Evolutionary conservation across 202 grass and related monocot species (phyloP), one percentile per base, ranked within the genome.

Genomic region (Saccharum hybrid): DNA sequence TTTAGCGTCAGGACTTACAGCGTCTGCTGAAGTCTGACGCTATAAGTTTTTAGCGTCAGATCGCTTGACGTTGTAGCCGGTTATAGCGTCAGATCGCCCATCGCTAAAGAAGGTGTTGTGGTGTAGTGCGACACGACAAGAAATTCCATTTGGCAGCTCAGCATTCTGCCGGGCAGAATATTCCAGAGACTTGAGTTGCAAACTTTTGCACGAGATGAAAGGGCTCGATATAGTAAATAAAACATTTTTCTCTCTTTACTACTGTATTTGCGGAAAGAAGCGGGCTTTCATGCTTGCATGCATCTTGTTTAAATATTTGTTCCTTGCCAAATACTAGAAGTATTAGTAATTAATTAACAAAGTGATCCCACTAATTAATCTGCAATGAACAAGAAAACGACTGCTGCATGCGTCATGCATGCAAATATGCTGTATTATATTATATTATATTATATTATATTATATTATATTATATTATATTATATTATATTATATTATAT

Each of bases 361-460:
- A 61, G 46, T 49, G 46, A 57, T 16, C 43, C 8, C 18, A 11
- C 34, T 56, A 42, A 9, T 23, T 66, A 37, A 2, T 26, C 46
- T 49, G 46, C 26, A 68, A 81, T 38, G 38, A 14, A 46, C 68
- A 39, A 36, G 67, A 11, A 11, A 34, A 40, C 23, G 5, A 1
- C 77, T 67, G 63, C 40, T 75, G 75, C 81, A 71, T 85, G 87
- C 83, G 77, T 77, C 76, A 85, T 76, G 71, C 87, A 76, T 80
- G 76, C 71, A n/a, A n/a, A n/a, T n/a, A n/a, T n/a, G n/a, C n/a
- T n/a, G n/a, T n/a, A n/a, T 77, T 76, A 72, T 83, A 78, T 89
- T 77, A 19, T 54, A 7, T 7, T 43, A 43, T 52, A 49, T 33
- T 51, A 78, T 40, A 51, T 77, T 76, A 72, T 83, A 78, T 89